Conservation (phyloP, 2,329 filamentous ascomycete species). For the Colletotrichum sansevieriae region DNA sequence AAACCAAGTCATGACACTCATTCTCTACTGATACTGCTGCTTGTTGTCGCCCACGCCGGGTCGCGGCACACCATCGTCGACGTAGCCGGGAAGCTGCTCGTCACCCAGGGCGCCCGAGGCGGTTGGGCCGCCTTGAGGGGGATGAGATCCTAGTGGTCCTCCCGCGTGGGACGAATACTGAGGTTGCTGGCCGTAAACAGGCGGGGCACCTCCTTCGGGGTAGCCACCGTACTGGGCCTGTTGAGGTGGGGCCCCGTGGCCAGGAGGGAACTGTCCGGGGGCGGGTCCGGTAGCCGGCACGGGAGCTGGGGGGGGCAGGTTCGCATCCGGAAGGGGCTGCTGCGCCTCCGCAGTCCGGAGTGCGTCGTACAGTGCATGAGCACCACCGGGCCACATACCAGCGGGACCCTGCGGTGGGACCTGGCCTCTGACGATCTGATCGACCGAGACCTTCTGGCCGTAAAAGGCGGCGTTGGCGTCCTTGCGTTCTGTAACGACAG, state of each 20-base stretch:
- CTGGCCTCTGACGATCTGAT: conserved; percentile 62
- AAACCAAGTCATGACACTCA: conserved; percentile 2
- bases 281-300: conserved; percentile 14
- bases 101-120: conserved; percentile 33
- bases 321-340: conserved; percentile 40
- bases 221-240: conserved; percentile 23
- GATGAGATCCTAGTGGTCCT: conserved; percentile 39
- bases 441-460: conserved; percentile 66
- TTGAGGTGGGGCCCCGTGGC: conserved; percentile 21
- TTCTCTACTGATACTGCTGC: conserved; percentile 35
- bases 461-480: conserved; percentile 93
- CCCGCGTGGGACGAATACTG: conserved; percentile 45
- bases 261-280: conserved; percentile 16
- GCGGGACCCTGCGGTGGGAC: conserved; percentile 47
- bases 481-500: conserved; percentile 85
- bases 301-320: conserved; percentile 37
- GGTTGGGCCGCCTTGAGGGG: conserved; percentile 17
- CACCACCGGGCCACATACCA: conserved; percentile 51
- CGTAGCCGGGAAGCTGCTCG: conserved; percentile 39
- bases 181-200: conserved; percentile 23
- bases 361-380: conserved; percentile 48
- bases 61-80: conserved; percentile 38
- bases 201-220: conserved; percentile 6
- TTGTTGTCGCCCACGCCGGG: conserved; percentile 42
- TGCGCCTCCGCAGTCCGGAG: conserved; percentile 51